Base-by-base conservation (phyloP, 306 rosid genomes). In the Casuarina equisetifolia region DNA sequence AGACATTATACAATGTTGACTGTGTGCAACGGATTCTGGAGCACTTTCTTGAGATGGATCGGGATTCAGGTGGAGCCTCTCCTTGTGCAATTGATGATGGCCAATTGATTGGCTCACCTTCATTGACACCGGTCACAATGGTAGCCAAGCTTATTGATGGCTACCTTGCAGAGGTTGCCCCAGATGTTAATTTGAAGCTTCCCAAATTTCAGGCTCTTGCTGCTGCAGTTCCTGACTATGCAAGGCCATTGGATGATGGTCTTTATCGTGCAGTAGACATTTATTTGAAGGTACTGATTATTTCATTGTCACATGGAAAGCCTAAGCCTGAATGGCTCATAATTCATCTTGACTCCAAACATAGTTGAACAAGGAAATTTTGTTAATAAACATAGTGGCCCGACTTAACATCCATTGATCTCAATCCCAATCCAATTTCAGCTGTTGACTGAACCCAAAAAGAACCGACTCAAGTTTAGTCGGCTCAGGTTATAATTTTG, bases 161-260 rank as follows among this genome's bases (percentile, higher is more conserved):
- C 49, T 95, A 95, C 91, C 91, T 95, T 11, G 99, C 99, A 16
- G 99, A 95, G 89, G 99, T 95, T 79, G 97, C 99, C 72, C 99
- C 99, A 15, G 99, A 95, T 80, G 93, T 90, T 69, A 95, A 95
- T 79, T 80, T 95, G 76, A 95, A 95, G 89, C 96, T 85, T 62
- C 88, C 94, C 5, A 95, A 92, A 83, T 95, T 95, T 85, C 96
- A 92, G 78, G 89, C 89, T 76, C 97, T 92, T 80, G 97, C 99
- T 49, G 97, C 97, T 63, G 96, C 94, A 53, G 92, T 95, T 84
- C 99, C 99, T 20, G 99, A 92, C 61, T 95, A 88, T 77, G 99
- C 94, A 74, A 86, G 99, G 83, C 97, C 97, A 63, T 88, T 95
- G 79, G 99, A 95, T 46, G 99, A 95, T 70, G 99, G 99, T 72